These are phyloP conservation scores for Botrytis squamosa DNA, from an alignment of 2,329 filamentous ascomycete genomes.

Conservation along the genomic window DNA sequence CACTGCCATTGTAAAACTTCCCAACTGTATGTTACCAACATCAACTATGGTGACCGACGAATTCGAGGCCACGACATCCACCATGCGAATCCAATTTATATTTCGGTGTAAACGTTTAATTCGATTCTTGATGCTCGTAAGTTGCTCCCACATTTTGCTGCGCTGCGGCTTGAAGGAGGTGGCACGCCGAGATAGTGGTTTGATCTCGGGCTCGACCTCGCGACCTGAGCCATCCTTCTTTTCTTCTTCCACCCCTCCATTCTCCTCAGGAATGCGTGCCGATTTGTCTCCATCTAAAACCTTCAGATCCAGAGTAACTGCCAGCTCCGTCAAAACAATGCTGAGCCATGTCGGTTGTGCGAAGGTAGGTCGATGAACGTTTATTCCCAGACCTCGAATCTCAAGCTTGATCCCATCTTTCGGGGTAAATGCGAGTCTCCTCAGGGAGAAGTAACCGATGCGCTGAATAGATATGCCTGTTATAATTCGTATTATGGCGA, in stretches of 20 bases:
- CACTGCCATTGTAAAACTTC: conserved; percentile 79
- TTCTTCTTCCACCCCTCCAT: conserved; percentile 33
- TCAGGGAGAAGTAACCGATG: conserved; percentile 87
- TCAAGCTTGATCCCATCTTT: conserved; percentile 87
- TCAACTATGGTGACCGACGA: conserved; percentile 74
- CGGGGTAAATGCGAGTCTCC: conserved; percentile 85
- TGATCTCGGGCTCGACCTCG: conserved; percentile 28
- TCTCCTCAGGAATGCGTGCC: conserved; percentile 29
- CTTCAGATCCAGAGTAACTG: conserved; percentile 76
- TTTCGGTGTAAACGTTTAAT: conserved; percentile 84
- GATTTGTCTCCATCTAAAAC: conserved; percentile 53
- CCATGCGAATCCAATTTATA: conserved; percentile 83
- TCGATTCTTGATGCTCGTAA: conserved; percentile 77
- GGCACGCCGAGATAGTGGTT: conserved; percentile 29
- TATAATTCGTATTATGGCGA: conserved; percentile 86
- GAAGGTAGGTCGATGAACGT: conserved; percentile 90
- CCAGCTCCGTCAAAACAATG: conserved; percentile 81
- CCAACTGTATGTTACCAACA: conserved; percentile 81
- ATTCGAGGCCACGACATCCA: conserved; percentile 83
- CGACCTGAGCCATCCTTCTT: conserved; percentile 27
- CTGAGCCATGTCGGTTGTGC: conserved; percentile 96
- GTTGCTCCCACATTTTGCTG: conserved; percentile 75
- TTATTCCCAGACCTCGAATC: conserved; percentile 82
- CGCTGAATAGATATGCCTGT: conserved; percentile 96
- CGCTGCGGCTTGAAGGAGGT: conserved; percentile 43